Base-by-base conservation (phyloP, 2,329 filamentous ascomycete genomes). In the Didymella exigua region DNA sequence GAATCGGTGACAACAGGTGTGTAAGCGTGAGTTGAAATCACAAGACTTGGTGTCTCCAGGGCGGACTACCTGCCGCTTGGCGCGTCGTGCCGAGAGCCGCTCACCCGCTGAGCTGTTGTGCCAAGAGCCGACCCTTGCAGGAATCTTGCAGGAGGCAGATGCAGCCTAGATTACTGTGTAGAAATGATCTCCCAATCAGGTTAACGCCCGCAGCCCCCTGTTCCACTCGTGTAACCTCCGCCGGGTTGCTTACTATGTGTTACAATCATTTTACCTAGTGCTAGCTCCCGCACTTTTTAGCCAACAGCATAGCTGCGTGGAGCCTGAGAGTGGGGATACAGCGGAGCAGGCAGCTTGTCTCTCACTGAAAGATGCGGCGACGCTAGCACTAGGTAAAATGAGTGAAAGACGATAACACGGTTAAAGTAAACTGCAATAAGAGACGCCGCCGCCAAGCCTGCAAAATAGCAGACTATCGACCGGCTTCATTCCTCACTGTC, bases 11-110 rank as follows among this genome's bases (percentile, higher is more conserved):
- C 16, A 23, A 34, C 33, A 58, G 31, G 30, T 33, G 10, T 34
- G 31, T 40, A 18, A 42, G 48, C 9, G 18, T 31, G 19, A 31
- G 41, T 55, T 23, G 23, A 50, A 26, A 48, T 21, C 19, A 26
- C 21, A 31, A 42, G 49, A n/a, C 29, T 55, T 16, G 48, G 40
- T 30, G 43, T 55, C 27, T 38, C 46, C 16, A 36, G 49, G 10
- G 16, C 24, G 14, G 44, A 34, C 37, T 29, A 16, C 23, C 23
- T 42, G 44, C 42, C 29, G 42, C 29, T 45, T 45, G 42, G 31
- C 43, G 43, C 21, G 6, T 47, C 21, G 30, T 37, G 31, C 43
- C 43, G 31, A 27, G 29, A 45, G 30, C 43, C 16, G 43, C 14
- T 33, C 26, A 27, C 5, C 26, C 26, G 26, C 10, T 27, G 26